Evolutionary conservation across 345 rosid genomes (phyloP).

Genomic region (Linum trigynum): DNA sequence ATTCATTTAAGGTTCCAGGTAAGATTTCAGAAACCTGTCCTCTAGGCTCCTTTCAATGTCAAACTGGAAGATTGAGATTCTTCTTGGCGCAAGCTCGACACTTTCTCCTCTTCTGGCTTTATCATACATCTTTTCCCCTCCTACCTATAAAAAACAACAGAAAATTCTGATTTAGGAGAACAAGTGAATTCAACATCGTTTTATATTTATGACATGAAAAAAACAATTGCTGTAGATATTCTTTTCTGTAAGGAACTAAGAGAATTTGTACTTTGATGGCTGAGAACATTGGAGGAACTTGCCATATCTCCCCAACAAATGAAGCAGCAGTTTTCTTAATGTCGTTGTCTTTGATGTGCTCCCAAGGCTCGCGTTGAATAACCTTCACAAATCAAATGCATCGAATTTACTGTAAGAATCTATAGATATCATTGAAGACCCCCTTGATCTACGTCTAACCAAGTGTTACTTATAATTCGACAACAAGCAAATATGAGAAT

Average conservation of each 20-base stretch:
- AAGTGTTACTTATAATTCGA: not conserved
- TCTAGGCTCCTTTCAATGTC: conserved; percentile 88
- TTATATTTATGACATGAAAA: not conserved
- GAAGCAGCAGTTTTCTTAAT: conserved; percentile 65
- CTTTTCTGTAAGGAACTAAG: not conserved
- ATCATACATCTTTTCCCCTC: conserved; percentile 94
- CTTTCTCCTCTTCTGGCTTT: conserved; percentile 96
- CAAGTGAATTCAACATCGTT: not conserved
- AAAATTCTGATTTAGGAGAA: not conserved
- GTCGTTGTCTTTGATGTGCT: conserved; percentile 78
- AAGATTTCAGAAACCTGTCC: conserved; percentile 42
- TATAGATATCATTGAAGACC: not conserved
- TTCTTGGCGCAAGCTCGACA: conserved; percentile 77
- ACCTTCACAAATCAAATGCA: conserved; percentile 36
- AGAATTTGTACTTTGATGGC: conserved; percentile 76
- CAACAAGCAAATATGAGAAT: not conserved
- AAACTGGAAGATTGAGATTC: conserved; percentile 72
- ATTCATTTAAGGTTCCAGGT: not conserved
- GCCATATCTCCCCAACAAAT: conserved; percentile 93
- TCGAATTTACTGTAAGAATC: not conserved
- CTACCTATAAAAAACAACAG: conserved; percentile 37
- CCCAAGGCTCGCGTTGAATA: conserved; percentile 93
- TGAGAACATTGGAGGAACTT: conserved; percentile 99
- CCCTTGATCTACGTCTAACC: not conserved
- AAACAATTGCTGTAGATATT: not conserved